These are phyloP conservation scores for Tulasnella sp. DNA, from an alignment of 768 basidiomycete species.

Conservation along the genomic window DNA sequence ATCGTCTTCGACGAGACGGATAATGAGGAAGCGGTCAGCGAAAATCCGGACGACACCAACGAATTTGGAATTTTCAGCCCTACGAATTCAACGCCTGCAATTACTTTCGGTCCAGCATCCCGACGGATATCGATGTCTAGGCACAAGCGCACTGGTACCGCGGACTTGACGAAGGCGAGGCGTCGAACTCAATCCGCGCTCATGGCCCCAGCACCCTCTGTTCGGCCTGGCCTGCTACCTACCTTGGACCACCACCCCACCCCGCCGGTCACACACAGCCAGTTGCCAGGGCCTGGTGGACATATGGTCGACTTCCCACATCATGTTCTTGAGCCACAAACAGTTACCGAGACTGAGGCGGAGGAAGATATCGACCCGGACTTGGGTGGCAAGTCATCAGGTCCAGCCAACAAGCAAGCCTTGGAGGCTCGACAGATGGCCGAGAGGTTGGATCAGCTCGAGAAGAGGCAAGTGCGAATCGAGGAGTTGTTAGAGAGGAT, in stretches of 20 bases:
- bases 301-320: background rate
- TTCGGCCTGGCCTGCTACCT: conserved; percentile 1
- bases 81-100: background rate
- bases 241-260: background rate
- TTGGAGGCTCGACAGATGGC: conserved; percentile 31
- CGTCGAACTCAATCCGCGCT: conserved; percentile 23
- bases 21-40: conserved; percentile 4
- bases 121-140: conserved; percentile 14
- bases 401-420: background rate
- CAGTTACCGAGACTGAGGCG: conserved; percentile 21
- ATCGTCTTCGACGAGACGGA: conserved; percentile 40
- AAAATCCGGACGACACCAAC: background rate
- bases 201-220: background rate
- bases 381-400: background rate
- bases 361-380: conserved; percentile 17
- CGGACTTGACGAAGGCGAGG: background rate
- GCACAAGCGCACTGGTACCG: conserved; percentile 6
- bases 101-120: conserved; percentile 17
- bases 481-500: conserved; percentile 42
- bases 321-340: conserved; percentile 22
- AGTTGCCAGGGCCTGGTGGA: background rate
- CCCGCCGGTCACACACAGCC: background rate
- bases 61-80: conserved; percentile 5
- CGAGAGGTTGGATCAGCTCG: conserved; percentile 42
- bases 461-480: conserved; percentile 47